Base-by-base conservation (phyloP, 108 stramenopile species). In the Parietichytrium sp. region DNA sequence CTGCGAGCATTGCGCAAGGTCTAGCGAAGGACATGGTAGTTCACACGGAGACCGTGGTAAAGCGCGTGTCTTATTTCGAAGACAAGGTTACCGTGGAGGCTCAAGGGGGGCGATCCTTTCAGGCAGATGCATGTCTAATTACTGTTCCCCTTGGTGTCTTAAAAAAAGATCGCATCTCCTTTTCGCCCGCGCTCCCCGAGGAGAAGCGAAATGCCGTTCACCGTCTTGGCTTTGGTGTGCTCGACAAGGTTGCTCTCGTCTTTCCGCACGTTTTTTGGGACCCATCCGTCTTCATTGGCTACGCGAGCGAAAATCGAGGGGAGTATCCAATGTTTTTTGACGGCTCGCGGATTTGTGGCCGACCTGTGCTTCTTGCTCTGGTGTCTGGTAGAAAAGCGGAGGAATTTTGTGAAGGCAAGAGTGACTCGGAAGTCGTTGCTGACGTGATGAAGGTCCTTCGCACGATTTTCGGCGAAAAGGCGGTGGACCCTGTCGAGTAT, bases 81-180 rank as follows among this genome's bases (percentile, higher is more conserved):
- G n/a, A n/a, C n/a, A n/a, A n/a, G n/a, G n/a, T n/a, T n/a, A n/a
- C n/a, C n/a, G n/a, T n/a, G n/a, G n/a, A n/a, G n/a, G n/a, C n/a
- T n/a, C n/a, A n/a, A n/a, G 61, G 42, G n/a, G 20, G 61, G 36
- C 16, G 10, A n/a, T 0, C 61, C n/a, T 18, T 50, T 18, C 18
- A 45, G 7, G 61, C 61, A 7, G 61, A 72, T 27, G 61, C 61
- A 47, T 72, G 61, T 26, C 78, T 96, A 47, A 91, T 93, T 26
- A 94, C 96, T 12, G 55, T 94, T 18, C 96, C 96, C 25, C 84
- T 95, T 33, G 94, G 94, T 4, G 91, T 95, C 48, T 83, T 96
- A 49, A 94, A 94, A 51, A 36, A 91, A 16, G 88, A 91, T 47
- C 79, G 33, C 25, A 81, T 94, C 16, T 54, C 83, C 18, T 94